Evolutionary conservation across 352 stramenopile genomes (phyloP).

Genomic region (Phytophthora palmivora): DNA sequence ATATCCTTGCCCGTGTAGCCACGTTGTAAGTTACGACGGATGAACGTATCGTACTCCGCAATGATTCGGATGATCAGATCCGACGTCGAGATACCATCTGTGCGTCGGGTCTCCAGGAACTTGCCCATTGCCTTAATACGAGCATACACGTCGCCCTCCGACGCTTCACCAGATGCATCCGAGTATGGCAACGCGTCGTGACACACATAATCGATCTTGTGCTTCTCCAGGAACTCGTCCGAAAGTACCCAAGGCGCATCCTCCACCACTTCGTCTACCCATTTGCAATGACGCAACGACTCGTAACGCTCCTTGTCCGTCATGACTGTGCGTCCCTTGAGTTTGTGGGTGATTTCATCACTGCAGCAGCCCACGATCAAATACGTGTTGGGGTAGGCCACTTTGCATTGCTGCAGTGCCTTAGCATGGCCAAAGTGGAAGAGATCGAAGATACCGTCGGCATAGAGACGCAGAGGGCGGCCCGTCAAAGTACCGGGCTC

Average conservation of each 20-base stretch:
- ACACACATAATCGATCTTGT: conserved; percentile 91
- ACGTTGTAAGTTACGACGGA: conserved; percentile 88
- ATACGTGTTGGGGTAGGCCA: conserved; percentile 86
- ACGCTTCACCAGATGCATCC: conserved; percentile 72
- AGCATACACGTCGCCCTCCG: conserved; percentile 85
- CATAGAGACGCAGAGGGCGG: conserved; percentile 83
- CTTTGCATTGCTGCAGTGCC: conserved; percentile 89
- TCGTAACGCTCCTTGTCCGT: conserved; percentile 90
- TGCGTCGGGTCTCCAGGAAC: conserved; percentile 86
- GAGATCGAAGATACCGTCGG: conserved; percentile 91
- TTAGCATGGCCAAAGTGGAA: conserved; percentile 91
- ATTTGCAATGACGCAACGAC: conserved; percentile 84
- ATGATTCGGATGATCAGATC: conserved; percentile 93
- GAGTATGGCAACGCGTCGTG: conserved; percentile 90
- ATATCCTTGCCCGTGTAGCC: conserved; percentile 93
- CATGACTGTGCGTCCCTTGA: conserved; percentile 90
- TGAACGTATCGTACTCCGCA: conserved; percentile 93
- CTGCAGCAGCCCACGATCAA: conserved; percentile 89
- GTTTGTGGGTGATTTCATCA: conserved; percentile 87
- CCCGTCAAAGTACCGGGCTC: conserved; percentile 78
- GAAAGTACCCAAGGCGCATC: conserved; percentile 89
- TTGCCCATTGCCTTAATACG: conserved; percentile 90
- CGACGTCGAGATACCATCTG: conserved; percentile 90
- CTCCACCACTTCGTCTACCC: conserved; percentile 89
- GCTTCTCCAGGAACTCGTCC: conserved; percentile 84